Evolutionary conservation across 192 early-diverging fungal genomes (phyloP).

Genomic region (Jimgerdemannia lactiflua): DNA sequence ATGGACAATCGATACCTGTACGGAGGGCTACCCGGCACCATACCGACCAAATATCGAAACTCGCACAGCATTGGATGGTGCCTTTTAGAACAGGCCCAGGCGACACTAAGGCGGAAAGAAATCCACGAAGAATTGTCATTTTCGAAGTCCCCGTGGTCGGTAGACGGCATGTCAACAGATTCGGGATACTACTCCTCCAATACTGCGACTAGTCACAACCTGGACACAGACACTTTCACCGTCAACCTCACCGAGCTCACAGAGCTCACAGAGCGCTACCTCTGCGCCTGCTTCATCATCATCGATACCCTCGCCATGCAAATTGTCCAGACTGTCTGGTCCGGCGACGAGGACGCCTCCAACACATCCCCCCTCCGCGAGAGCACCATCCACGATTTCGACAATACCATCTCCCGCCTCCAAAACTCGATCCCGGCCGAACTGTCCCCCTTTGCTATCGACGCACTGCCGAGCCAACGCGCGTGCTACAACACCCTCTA

Average conservation of each 20-base stretch:
- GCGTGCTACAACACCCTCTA: neutral
- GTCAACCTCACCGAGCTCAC: neutral
- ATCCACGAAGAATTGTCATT: neutral
- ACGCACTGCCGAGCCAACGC: neutral
- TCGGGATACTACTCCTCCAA: neutral
- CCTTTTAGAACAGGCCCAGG: neutral
- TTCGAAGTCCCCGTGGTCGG: neutral
- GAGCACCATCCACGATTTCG: neutral
- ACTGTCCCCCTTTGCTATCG: neutral
- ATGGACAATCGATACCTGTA: too few relatives aligned
- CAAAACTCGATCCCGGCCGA: neutral
- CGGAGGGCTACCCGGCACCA: too few relatives aligned
- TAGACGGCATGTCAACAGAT: neutral
- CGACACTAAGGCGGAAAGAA: neutral
- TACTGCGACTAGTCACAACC: neutral
- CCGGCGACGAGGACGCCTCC: neutral
- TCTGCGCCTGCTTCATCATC: neutral
- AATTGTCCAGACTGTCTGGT: neutral
- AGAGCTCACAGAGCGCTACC: neutral
- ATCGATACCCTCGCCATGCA: neutral
- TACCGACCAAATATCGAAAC: too few relatives aligned
- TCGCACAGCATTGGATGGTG: too few relatives aligned
- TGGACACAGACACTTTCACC: neutral
- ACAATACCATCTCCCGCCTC: neutral
- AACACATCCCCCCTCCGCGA: neutral